phyloP scores from a whole-genome alignment of 345 rosid genomes.

The Eucalyptus virginea region DNA sequence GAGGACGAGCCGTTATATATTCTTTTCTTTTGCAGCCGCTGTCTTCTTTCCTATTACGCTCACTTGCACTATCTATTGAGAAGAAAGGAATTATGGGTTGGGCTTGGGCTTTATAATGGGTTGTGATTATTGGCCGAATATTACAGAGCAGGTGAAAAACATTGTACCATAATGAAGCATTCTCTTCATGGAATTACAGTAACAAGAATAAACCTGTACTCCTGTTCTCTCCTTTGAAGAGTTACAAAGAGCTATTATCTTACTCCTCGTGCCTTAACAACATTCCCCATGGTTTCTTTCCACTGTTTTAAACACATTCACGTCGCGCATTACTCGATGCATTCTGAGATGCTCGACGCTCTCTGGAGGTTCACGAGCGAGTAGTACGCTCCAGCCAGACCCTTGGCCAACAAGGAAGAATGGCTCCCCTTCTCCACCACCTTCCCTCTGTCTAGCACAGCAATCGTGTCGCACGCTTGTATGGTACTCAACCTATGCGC shows the following conservation, averaged over 20 bases:
- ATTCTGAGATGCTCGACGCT: neutral
- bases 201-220: too few relatives aligned
- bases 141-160: too few relatives aligned
- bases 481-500: conserved; percentile 65
- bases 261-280: neutral
- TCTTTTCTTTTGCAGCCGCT: too few relatives aligned
- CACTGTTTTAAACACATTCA: neutral
- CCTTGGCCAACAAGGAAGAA: conserved; percentile 35
- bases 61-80: too few relatives aligned
- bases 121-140: too few relatives aligned
- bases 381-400: conserved; percentile 34
- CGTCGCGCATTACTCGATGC: neutral
- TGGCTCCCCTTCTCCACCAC: conserved; percentile 61
- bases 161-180: too few relatives aligned
- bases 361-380: conserved; percentile 43
- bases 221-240: too few relatives aligned
- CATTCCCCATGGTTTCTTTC: neutral
- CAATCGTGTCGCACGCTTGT: conserved; percentile 37
- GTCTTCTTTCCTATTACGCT: too few relatives aligned
- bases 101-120: too few relatives aligned
- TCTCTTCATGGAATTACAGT: too few relatives aligned
- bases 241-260: neutral
- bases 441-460: conserved; percentile 40
- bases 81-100: too few relatives aligned
- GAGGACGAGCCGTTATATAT: too few relatives aligned